Evolutionary conservation across 129 eudicot species (phyloP).

Genomic region (Pittosporum tobira): DNA sequence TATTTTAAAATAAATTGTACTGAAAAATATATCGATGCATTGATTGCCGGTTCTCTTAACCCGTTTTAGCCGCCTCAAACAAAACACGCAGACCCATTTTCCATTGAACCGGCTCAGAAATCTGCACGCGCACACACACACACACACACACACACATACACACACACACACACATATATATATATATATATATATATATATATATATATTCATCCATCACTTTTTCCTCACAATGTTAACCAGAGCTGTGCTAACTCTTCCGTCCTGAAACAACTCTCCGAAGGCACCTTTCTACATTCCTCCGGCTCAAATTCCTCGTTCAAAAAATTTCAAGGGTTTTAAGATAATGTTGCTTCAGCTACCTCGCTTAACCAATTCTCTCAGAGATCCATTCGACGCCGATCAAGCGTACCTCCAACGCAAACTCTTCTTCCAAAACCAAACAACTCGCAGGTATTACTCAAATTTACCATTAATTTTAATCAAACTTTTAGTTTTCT

Average conservation of each 20-base stretch:
- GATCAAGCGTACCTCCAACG: slow-evolving; percentile 83
- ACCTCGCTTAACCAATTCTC: slow-evolving; percentile 74
- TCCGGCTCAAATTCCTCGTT: slow-evolving; percentile 14
- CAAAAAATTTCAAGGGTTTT: not conserved
- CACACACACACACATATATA: not conserved
- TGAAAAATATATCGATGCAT: too few species aligned
- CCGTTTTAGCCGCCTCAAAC: not conserved
- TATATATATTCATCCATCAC: not conserved
- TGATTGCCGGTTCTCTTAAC: too few species aligned
- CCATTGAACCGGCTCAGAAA: not conserved
- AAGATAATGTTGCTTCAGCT: slow-evolving; percentile 61
- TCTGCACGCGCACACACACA: not conserved
- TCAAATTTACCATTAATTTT: not conserved
- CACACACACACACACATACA: not conserved
- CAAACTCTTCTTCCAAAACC: slow-evolving; percentile 45
- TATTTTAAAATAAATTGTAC: too few species aligned
- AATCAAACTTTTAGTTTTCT: not conserved
- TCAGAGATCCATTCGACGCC: slow-evolving; percentile 76
- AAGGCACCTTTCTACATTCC: not conserved
- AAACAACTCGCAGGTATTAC: slow-evolving; percentile 48
- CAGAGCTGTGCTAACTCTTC: too few species aligned
- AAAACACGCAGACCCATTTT: too few species aligned
- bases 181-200: not conserved
- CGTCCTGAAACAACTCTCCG: too few species aligned
- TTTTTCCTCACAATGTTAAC: too few species aligned